Evolutionary conservation across 345 rosid genomes (phyloP).

Genomic region (Salix exigua): DNA sequence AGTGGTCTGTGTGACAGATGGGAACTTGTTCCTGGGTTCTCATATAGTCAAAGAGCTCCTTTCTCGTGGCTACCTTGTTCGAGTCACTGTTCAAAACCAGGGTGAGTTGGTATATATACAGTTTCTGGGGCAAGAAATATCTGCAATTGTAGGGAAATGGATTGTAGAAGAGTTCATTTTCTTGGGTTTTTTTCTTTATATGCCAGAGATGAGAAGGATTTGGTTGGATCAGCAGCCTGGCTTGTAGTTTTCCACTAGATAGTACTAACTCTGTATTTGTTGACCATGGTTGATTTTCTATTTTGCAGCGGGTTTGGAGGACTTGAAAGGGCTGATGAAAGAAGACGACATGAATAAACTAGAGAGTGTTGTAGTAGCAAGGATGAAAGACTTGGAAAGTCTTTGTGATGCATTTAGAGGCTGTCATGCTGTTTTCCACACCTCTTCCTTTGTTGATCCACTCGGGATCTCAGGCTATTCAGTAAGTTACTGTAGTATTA

Average conservation of each 20-base stretch:
- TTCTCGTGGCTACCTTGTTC: conserved; percentile 34
- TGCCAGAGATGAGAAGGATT: background rate
- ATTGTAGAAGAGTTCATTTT: background rate
- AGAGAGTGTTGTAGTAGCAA: conserved; percentile 34
- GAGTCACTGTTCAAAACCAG: conserved; percentile 34
- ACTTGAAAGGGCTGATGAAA: conserved; percentile 11
- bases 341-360: conserved; percentile 25
- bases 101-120: conserved; percentile 9
- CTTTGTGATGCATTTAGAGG: conserved; percentile 40
- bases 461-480: conserved; percentile 40
- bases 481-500: conserved; percentile 9
- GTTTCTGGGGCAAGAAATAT: background rate
- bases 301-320: conserved; percentile 29
- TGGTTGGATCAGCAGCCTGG: background rate
- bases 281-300: background rate
- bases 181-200: background rate
- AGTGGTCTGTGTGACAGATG: conserved; percentile 41
- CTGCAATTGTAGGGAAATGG: background rate
- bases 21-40: conserved; percentile 38
- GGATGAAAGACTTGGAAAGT: conserved; percentile 23
- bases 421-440: conserved; percentile 43
- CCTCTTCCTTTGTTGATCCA: conserved; percentile 42
- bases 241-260: background rate
- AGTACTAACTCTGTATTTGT: no score
- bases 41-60: conserved; percentile 29